Base-by-base conservation (phyloP, 2,329 filamentous ascomycete genomes). In the Tolypocladium sp. region DNA sequence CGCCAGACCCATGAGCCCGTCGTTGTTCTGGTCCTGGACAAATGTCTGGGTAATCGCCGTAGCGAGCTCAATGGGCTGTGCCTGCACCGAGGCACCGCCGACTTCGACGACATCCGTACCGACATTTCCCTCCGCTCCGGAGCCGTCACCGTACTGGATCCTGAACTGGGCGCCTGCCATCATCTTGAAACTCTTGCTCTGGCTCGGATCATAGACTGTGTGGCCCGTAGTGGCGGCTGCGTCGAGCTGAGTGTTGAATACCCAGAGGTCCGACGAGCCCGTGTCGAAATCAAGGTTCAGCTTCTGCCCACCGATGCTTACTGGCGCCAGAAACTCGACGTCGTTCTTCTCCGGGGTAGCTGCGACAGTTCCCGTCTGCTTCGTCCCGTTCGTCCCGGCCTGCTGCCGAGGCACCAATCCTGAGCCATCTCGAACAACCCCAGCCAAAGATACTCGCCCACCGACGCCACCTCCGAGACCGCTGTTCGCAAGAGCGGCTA, bases 241-340 rank as follows among this genome's bases (percentile, higher is more conserved):
- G 1, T 79, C 68, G 42, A 90, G 79, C 58, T 79, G 69, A 20
- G 82, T 84, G 74, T 82, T 88, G 75, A 91, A 88, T 27, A 88
- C 82, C 88, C 87, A 91, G 76, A 90, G 79, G 71, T 91, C 88
- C 15, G 88, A 82, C 2, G 87, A 90, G 59, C 88, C 88, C n/a
- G 86, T 88, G 72, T 91, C 88, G 68, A 91, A 89, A 70, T 90
- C 84, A 69, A 91, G 74, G 67, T 85, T 83, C 59, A 91, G 67
- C 5, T 78, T 81, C 73, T 91, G 88, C 6, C 85, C 86, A 61
- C 88, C 88, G 63, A 91, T 82, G n/a, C 70, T 80, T 57, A 91
- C 84, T 0, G 86, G 86, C 0, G 85, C 82, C 7, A 91, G 76
- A 68, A 88, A 91, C 65, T 89, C 82, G 52, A 82, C 79, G 66